These are phyloP conservation scores for Mollisia scopiformis DNA, from an alignment of 2,329 filamentous ascomycete species.

Conservation along the genomic window DNA sequence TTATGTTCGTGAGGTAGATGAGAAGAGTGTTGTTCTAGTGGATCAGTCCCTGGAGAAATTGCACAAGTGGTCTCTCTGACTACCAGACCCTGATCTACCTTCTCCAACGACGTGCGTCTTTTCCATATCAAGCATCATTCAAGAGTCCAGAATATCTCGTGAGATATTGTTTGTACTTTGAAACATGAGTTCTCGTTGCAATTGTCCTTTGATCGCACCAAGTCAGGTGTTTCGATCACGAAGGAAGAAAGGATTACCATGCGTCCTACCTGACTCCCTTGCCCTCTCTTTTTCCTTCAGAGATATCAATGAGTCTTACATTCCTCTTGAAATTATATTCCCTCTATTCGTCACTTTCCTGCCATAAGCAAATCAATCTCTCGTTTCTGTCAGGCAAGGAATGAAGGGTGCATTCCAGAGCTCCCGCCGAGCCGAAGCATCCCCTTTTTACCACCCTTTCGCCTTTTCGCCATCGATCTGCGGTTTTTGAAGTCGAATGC, in stretches of 20 bases:
- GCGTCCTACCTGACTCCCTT: background rate
- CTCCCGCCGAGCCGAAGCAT: background rate
- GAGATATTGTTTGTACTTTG: too few species aligned
- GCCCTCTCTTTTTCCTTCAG: background rate
- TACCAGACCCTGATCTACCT: too few species aligned
- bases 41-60: too few species aligned
- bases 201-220: background rate
- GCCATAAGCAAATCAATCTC: background rate
- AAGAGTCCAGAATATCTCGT: too few species aligned
- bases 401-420: constrained; percentile 20
- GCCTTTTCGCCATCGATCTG: background rate
- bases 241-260: background rate
- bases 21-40: too few species aligned
- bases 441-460: background rate
- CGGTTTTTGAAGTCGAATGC: background rate
- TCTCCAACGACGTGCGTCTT: too few species aligned
- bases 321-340: background rate
- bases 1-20: too few species aligned
- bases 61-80: too few species aligned
- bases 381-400: constrained; percentile 11
- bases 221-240: background rate
- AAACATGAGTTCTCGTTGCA: too few species aligned
- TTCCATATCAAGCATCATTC: too few species aligned
- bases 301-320: background rate
- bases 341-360: background rate